Conservation (phyloP, 257 asterid species). For the Ilex asprella region DNA sequence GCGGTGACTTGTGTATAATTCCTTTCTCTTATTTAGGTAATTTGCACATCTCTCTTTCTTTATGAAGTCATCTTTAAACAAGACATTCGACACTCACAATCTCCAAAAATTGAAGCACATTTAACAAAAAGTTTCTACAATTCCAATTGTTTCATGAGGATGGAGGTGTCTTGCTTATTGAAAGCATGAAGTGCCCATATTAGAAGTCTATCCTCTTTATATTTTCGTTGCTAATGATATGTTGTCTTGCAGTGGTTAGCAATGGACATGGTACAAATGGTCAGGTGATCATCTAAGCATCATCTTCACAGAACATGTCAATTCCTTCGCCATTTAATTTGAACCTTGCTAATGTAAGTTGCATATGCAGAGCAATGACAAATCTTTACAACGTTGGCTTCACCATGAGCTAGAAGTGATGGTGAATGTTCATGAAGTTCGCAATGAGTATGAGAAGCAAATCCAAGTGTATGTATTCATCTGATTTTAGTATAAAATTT, state of each 20-base stretch:
- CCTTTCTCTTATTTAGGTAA: neutral
- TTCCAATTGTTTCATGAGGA: neutral
- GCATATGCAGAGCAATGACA: slow-evolving; percentile 65
- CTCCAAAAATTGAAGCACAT: neutral
- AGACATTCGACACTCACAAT: too few species aligned
- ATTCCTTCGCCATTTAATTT: slow-evolving; percentile 10
- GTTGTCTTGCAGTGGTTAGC: slow-evolving; percentile 53
- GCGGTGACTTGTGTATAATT: slow-evolving; percentile 1
- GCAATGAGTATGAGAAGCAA: slow-evolving; percentile 97
- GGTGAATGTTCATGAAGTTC: slow-evolving; percentile 99
- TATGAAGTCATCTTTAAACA: neutral
- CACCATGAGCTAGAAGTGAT: slow-evolving; percentile 96
- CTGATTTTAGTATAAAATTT: neutral
- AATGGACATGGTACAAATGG: slow-evolving; percentile 70
- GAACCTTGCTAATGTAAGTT: slow-evolving; percentile 7
- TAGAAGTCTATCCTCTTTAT: neutral
- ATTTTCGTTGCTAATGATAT: slow-evolving; percentile 10
- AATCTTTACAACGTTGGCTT: slow-evolving; percentile 87
- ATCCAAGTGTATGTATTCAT: slow-evolving; percentile 84
- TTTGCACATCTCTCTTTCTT: neutral
- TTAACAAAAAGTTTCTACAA: neutral
- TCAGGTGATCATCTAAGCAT: slow-evolving; percentile 42
- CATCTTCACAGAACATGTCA: slow-evolving; percentile 7
- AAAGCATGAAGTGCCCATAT: neutral
- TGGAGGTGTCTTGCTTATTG: neutral